Evolutionary conservation across 805 yeast species (phyloP).

Genomic region (Monosporozyma servazzii): DNA sequence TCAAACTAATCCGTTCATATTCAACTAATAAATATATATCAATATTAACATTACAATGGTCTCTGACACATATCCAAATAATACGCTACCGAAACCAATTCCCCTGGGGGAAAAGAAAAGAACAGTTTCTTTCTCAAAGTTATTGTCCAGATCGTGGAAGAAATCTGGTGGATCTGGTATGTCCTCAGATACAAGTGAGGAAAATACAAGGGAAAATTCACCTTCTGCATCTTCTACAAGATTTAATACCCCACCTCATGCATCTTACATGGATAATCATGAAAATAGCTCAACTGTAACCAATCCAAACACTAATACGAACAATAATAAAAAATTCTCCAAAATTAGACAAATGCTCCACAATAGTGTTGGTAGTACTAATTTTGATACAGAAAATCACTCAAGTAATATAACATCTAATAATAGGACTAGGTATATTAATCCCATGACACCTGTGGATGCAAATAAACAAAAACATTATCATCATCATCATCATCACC

Average conservation of each 20-base stretch:
- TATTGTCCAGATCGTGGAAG: conserved; percentile 12
- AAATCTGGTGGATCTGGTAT: not conserved
- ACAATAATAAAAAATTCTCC: conserved; percentile 10
- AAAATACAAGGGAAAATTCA: not conserved
- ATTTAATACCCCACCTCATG: not conserved
- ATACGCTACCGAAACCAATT: not conserved
- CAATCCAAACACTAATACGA: not conserved
- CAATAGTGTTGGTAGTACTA: not conserved
- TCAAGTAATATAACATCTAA: not conserved
- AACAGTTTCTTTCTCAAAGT: conserved; percentile 20
- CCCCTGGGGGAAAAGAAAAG: conserved; percentile 12
- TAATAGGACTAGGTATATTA: conserved; percentile 1
- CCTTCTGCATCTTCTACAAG: not conserved
- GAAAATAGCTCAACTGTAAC: not conserved
- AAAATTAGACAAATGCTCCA: conserved; percentile 19
- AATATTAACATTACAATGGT: not conserved
- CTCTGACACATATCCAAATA: not conserved
- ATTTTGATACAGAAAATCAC: not conserved
- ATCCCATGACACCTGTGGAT: conserved; percentile 6
- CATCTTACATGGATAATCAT: not conserved
- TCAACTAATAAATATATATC: not conserved
- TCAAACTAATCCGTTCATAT: too few species aligned
- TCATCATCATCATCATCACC: not conserved
- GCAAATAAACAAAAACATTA: not conserved
- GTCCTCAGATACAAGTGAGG: not conserved